phyloP scores from a whole-genome alignment of 176 grass and related monocot species.

The Canna indica region DNA sequence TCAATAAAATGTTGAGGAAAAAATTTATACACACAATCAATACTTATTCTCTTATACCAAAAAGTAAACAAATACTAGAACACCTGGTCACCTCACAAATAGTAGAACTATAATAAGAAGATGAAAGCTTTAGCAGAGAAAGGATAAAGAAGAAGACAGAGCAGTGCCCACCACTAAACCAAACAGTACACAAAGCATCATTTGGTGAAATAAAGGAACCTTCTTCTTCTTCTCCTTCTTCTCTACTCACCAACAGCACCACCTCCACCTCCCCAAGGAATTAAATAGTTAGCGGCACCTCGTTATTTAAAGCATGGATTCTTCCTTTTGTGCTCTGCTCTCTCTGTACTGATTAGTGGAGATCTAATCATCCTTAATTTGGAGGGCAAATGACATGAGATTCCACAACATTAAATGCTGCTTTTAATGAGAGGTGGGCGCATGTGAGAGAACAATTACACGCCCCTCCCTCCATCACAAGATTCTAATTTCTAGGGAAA shows the following conservation, averaged over 20 bases:
- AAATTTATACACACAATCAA: too few relatives aligned
- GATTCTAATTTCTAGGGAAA: too few relatives aligned
- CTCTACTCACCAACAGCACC: background rate
- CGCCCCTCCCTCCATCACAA: background rate
- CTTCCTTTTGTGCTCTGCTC: too few relatives aligned
- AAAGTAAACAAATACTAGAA: too few relatives aligned
- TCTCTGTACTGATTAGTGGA: background rate
- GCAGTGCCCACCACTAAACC: background rate
- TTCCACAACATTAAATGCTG: background rate
- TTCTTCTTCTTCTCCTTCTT: background rate
- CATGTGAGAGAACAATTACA: background rate
- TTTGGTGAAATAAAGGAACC: background rate
- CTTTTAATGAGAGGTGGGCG: background rate
- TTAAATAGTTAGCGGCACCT: too few relatives aligned
- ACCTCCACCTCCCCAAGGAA: background rate
- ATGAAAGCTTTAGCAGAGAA: background rate
- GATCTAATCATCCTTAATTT: background rate
- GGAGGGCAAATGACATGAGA: background rate
- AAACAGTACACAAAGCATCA: background rate
- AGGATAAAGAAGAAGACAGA: background rate
- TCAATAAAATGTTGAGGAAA: too few relatives aligned
- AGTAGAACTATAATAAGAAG: too few relatives aligned
- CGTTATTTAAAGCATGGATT: constrained; percentile 1
- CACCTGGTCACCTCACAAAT: too few relatives aligned
- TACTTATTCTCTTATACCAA: too few relatives aligned